Evolutionary conservation across 345 rosid genomes (phyloP).

Genomic region (Citrus sp.): DNA sequence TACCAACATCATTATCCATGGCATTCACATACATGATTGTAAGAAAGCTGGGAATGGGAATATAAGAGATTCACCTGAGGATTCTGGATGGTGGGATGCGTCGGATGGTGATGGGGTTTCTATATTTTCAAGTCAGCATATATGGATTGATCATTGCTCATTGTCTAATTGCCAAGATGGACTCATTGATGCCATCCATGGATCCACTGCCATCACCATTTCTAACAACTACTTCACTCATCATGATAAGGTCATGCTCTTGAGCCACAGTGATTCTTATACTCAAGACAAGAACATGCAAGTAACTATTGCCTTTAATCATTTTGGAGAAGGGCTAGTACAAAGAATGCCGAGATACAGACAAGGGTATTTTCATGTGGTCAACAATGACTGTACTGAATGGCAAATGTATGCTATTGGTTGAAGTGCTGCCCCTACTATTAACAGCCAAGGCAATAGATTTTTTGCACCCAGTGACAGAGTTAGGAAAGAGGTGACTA

Average conservation of each 20-base stretch:
- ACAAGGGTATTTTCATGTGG: conserved; percentile 81
- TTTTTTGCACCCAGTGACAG: conserved; percentile 62
- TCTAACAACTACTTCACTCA: conserved; percentile 82
- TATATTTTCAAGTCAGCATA: conserved; percentile 45
- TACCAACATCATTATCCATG: conserved; percentile 70
- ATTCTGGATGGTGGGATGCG: conserved; percentile 48
- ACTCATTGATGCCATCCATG: conserved; percentile 70
- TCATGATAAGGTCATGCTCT: conserved; percentile 79
- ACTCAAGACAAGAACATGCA: conserved; percentile 71
- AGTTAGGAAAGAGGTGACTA: conserved; percentile 68
- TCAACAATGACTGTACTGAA: conserved; percentile 81
- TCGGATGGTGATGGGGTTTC: conserved; percentile 74
- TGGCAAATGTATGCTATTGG: conserved; percentile 91
- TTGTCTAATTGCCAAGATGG: conserved; percentile 74
- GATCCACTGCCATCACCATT: conserved; percentile 75
- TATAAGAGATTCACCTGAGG: conserved; percentile 53
- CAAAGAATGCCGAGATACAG: conserved; percentile 87
- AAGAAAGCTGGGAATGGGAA: conserved; percentile 39
- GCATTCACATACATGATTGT: conserved; percentile 71
- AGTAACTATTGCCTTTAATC: conserved; percentile 78
- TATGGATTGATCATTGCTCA: conserved; percentile 81
- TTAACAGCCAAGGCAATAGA: conserved; percentile 78
- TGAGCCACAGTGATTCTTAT: conserved; percentile 67
- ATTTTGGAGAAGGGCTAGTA: conserved; percentile 81
- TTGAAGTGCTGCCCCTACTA: conserved; percentile 73